A percentile compares a stretch with the other conserved stretches of the same genome.
phyloP scores from a whole-genome alignment of 2,329 filamentous ascomycete species.

The Colletotrichum endophyticum region DNA sequence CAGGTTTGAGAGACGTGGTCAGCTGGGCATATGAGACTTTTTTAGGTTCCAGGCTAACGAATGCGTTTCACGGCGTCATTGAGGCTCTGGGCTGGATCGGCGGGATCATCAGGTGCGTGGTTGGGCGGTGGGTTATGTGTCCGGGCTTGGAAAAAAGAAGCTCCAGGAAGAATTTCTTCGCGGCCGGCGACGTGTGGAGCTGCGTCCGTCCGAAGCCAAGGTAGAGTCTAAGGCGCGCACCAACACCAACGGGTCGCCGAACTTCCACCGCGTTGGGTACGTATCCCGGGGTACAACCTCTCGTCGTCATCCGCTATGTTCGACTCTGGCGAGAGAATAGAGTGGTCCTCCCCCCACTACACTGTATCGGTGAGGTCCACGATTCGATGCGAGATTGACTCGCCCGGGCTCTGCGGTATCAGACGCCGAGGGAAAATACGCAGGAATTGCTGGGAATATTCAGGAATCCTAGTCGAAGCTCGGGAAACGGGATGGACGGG shows the following conservation, averaged over 20 bases:
- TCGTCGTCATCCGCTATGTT: neutral
- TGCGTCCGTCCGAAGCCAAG: neutral
- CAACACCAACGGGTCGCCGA: neutral
- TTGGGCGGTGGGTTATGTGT: neutral
- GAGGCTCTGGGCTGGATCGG: slow-evolving; percentile 5
- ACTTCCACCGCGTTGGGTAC: slow-evolving; percentile 4
- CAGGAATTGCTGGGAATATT: neutral
- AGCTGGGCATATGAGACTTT: neutral
- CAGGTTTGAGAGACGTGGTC: neutral
- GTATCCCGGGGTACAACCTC: neutral
- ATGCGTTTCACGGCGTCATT: slow-evolving; percentile 18
- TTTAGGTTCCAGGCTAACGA: neutral
- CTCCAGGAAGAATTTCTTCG: slow-evolving; percentile 15
- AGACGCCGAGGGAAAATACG: neutral
- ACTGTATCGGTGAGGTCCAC: neutral
- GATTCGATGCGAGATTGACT: neutral
- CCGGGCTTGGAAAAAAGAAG: slow-evolving; percentile 16
- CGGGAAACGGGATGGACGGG: neutral
- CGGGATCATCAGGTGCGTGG: slow-evolving; percentile 9
- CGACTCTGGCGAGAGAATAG: neutral
- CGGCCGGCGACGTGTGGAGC: neutral
- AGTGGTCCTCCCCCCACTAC: neutral
- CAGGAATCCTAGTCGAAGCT: neutral
- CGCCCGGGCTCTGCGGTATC: slow-evolving; percentile 2
- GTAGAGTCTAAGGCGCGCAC: neutral